A percentile compares a stretch with the other conserved stretches of the same genome.
phyloP scores from a whole-genome alignment of 1,284 basidiomycete species.

The Cerrena zonata region DNA sequence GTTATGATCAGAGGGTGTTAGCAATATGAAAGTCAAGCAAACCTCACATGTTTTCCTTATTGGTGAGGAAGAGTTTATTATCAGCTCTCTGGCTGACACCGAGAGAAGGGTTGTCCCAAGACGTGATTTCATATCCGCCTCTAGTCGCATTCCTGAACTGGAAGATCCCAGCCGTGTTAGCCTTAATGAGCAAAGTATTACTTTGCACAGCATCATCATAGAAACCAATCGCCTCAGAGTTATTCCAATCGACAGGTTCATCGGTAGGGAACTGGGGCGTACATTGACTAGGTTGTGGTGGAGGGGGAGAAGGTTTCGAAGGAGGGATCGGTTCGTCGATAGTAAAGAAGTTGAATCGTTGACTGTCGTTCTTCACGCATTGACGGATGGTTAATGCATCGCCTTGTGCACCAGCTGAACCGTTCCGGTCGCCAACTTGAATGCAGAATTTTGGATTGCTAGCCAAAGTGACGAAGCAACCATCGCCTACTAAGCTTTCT shows the following conservation, averaged over 20 bases:
- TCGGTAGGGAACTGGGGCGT: background rate
- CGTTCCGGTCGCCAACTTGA: background rate
- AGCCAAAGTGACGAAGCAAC: background rate
- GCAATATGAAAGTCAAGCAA: no score
- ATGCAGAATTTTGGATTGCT: background rate
- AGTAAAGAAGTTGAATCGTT: background rate
- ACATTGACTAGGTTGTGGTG: background rate
- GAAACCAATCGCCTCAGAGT: background rate
- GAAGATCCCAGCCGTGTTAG: background rate
- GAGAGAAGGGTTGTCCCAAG: background rate
- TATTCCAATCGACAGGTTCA: background rate
- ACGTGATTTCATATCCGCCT: background rate
- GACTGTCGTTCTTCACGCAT: background rate
- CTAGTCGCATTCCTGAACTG: background rate
- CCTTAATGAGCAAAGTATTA: background rate
- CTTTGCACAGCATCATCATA: background rate
- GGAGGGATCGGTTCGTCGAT: background rate
- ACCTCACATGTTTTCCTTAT: no score
- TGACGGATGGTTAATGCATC: background rate
- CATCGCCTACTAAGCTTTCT: background rate
- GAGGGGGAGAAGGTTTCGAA: background rate
- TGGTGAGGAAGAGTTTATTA: background rate
- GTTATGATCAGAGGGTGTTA: no score
- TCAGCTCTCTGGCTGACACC: background rate
- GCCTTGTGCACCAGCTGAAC: background rate